Evolutionary conservation across 169 alveolate genomes (phyloP), one percentile per base, ranked within the genome.

Genomic region (Plasmodium coatneyi): DNA sequence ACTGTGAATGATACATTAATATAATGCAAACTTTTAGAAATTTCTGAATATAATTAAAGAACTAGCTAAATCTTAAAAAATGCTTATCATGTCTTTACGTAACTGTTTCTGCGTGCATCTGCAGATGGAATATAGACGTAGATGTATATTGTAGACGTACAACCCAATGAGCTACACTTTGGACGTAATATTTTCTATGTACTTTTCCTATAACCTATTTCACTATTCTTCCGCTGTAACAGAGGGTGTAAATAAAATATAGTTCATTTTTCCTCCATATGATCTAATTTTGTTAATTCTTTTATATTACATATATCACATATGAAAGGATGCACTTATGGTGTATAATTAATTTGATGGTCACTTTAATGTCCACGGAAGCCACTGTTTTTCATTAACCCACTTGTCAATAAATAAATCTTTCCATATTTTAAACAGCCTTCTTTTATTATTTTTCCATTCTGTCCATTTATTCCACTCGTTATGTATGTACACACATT

Each of bases 391-490:
- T 34, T 80, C 46, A 16, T 16, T 46, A 41, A 80, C 7, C 46
- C 46, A 34, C 56, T 46, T 39, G 6, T 41, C 28, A 41, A 39
- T 46, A 36, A 80, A 25, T 5, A 80, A 19, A 16, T 80, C 70
- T 19, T 46, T n/a, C 84, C 46, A 80, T 0, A 46, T 28, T 7
- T 34, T 19, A 14, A 80, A n/a, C 6, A 19, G n/a, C 16, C 6
- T 5, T 6, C 46, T 22, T 54, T 52, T 81, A 5, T 81, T 41
- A 28, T 54, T 49, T 52, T 28, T 54, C 89, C 89, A 81, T 10
- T 52, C 41, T 12, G 22, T n/a, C 89, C 89, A 81, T 28, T 22
- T 56, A 5, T 19, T 36, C 92, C 92, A 70, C 32, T 32, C 52
- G 5, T 7, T 39, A 66, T 70, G 10, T 36, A 36, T 36, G 22